Base-by-base conservation (phyloP, 352 stramenopile species). In the Globisporangium iwayamae region DNA sequence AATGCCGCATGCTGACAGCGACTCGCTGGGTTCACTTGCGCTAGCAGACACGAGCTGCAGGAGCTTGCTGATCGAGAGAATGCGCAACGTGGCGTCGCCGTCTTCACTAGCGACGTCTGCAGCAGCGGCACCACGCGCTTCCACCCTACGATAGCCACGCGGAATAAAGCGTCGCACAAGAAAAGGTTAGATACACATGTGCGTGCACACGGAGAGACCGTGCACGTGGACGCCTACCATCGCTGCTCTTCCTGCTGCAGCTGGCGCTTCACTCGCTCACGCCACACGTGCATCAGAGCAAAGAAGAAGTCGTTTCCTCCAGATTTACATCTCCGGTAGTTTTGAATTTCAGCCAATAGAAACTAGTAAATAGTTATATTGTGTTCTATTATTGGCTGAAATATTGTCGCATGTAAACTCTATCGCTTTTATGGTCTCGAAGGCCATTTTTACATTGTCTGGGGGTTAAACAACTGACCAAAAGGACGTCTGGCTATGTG, bases 221-320 rank as follows among this genome's bases (percentile, higher is more conserved):
- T 14, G 48, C 5, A 39, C 28, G 30, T 16, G 25, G 13, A 38
- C 7, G 11, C 13, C 32, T 56, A 65, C 59, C 59, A 65, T 50
- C 25, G 59, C 59, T 57, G 59, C 50, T 57, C 41, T 20, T 65
- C 59, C 22, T 58, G 59, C 51, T 55, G 41, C 41, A 67, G 28
- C 22, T 62, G 61, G 20, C 22, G 52, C 54, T 67, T 67, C 30
- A 67, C 38, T 36, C 38, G 22, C 34, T 67, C 30, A 8, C 61
- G 61, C 61, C 43, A 56, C 61, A 67, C 61, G 39, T 28, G 25
- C 25, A 28, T 28, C 25, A 28, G 25, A 28, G 25, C 25, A 28
- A 28, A 28, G 25, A 28, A 28, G 25, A 28, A 28, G 25, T 28
- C 25, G 25, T 28, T 28, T 28, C 25, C 25, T 28, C 25, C 25